Percentiles rank a stretch among this genome's conserved stretches.
These are phyloP conservation scores for Sequoia sempervirens DNA, from an alignment of 75 land plant species.

Conservation along the genomic window DNA sequence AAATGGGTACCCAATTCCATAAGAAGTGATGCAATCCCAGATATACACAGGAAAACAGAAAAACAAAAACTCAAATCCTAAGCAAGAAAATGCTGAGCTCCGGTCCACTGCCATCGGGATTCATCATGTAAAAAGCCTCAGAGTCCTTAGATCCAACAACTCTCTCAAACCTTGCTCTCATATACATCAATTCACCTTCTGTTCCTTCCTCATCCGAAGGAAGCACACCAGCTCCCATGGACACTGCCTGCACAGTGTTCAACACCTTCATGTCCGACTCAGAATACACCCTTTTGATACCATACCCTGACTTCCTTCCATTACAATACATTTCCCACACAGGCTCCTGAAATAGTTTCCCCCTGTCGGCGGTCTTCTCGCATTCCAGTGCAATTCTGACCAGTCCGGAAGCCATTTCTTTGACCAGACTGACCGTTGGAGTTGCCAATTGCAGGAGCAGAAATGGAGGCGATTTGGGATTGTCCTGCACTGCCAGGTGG, in stretches of 20 bases:
- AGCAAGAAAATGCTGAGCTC: constrained; percentile 74
- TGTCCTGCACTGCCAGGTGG: constrained; percentile 59
- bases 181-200: constrained; percentile 62
- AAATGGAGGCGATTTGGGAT: constrained; percentile 39
- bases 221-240: constrained; percentile 81
- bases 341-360: constrained; percentile 42
- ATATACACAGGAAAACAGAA: not conserved
- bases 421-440: constrained; percentile 49
- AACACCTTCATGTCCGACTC: constrained; percentile 51
- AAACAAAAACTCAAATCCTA: constrained; percentile 24
- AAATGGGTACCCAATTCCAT: too few relatives aligned
- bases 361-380: constrained; percentile 22
- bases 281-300: constrained; percentile 25
- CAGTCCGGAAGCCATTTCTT: constrained; percentile 78
- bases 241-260: constrained; percentile 52
- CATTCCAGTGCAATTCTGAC: constrained; percentile 75
- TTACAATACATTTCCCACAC: constrained; percentile 79
- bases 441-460: constrained; percentile 56
- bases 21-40: not conserved
- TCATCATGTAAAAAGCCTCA: constrained; percentile 78
- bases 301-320: constrained; percentile 66
- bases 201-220: constrained; percentile 27
- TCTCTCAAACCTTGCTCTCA: constrained; percentile 78
- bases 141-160: constrained; percentile 74
- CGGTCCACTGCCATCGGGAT: constrained; percentile 73